Evolutionary conservation across 768 basidiomycete genomes (phyloP).

Genomic region (Dentipellis fragilis): DNA sequence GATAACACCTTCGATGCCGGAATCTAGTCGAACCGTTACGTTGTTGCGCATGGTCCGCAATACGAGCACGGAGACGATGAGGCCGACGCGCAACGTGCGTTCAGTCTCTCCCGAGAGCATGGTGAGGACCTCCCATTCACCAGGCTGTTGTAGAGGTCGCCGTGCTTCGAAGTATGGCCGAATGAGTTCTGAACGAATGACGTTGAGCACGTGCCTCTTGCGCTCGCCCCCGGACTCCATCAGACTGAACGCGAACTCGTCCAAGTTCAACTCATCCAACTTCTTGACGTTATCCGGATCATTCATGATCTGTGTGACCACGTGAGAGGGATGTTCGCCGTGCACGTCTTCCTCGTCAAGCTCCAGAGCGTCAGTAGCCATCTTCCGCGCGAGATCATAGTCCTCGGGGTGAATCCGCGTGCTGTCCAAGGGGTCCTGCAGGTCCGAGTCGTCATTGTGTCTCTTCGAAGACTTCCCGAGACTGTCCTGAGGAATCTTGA

Average conservation of each 20-base stretch:
- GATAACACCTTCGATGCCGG: slow-evolving; percentile 83
- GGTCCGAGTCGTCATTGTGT: slow-evolving; percentile 52
- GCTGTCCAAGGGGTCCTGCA: slow-evolving; percentile 84
- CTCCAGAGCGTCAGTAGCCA: slow-evolving; percentile 95
- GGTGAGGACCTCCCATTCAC: slow-evolving; percentile 74
- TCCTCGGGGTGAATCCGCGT: slow-evolving; percentile 97
- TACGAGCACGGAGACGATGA: slow-evolving; percentile 73
- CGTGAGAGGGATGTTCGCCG: slow-evolving; percentile 84
- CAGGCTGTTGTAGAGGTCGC: slow-evolving; percentile 48
- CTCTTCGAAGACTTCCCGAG: slow-evolving; percentile 47
- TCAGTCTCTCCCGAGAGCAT: slow-evolving; percentile 94
- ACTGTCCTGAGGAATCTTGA: slow-evolving; percentile 76
- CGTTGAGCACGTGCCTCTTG: slow-evolving; percentile 83
- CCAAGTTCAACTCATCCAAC: slow-evolving; percentile 83
- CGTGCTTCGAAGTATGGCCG: slow-evolving; percentile 74
- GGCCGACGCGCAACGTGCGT: slow-evolving; percentile 63
- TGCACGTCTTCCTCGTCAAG: slow-evolving; percentile 96
- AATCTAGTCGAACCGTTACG: slow-evolving; percentile 75
- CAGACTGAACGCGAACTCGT: slow-evolving; percentile 92
- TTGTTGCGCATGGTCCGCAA: slow-evolving; percentile 38
- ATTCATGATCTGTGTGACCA: slow-evolving; percentile 78
- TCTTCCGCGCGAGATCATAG: slow-evolving; percentile 94
- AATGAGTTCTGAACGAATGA: slow-evolving; percentile 81
- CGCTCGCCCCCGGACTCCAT: slow-evolving; percentile 73
- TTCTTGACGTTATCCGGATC: slow-evolving; percentile 72